Evolutionary conservation across 805 yeast species (phyloP).

Genomic region (Kluyveromyces starmeri): DNA sequence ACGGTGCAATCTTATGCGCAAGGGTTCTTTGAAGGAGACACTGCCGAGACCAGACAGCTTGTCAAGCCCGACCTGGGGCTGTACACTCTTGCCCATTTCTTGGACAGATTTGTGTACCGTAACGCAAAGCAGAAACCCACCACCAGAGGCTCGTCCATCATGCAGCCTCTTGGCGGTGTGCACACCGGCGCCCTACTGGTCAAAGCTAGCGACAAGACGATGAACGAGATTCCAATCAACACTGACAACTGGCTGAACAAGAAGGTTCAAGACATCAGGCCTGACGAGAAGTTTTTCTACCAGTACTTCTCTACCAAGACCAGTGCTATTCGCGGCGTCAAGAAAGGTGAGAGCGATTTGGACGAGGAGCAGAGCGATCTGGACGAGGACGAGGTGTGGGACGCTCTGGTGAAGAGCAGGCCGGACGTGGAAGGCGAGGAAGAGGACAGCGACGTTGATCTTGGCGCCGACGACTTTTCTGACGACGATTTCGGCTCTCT

Average conservation of each 20-base stretch:
- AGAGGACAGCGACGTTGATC: constrained; percentile 31
- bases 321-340: constrained; percentile 27
- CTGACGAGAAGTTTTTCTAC: constrained; percentile 82
- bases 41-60: constrained; percentile 20
- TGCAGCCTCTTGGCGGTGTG: constrained; percentile 87
- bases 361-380: constrained; percentile 38
- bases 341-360: constrained; percentile 26
- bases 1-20: constrained; percentile 76
- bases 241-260: constrained; percentile 74
- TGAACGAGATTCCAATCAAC: constrained; percentile 60
- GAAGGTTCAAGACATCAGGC: constrained; percentile 57
- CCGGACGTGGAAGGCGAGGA: constrained; percentile 61
- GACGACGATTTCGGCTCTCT: constrained; percentile 24
- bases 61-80: constrained; percentile 85
- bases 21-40: constrained; percentile 42
- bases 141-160: constrained; percentile 82
- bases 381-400: constrained; percentile 71
- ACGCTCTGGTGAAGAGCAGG: constrained; percentile 63
- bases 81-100: constrained; percentile 79
- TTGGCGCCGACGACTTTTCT: constrained; percentile 52
- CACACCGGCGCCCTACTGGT: constrained; percentile 57
- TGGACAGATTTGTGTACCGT: constrained; percentile 91
- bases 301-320: constrained; percentile 69
- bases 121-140: constrained; percentile 72
- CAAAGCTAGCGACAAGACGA: constrained; percentile 43